A percentile compares a stretch with the other conserved stretches of the same genome.
phyloP scores from a whole-genome alignment of 208 protist species.

The Crithidia expoeki region DNA sequence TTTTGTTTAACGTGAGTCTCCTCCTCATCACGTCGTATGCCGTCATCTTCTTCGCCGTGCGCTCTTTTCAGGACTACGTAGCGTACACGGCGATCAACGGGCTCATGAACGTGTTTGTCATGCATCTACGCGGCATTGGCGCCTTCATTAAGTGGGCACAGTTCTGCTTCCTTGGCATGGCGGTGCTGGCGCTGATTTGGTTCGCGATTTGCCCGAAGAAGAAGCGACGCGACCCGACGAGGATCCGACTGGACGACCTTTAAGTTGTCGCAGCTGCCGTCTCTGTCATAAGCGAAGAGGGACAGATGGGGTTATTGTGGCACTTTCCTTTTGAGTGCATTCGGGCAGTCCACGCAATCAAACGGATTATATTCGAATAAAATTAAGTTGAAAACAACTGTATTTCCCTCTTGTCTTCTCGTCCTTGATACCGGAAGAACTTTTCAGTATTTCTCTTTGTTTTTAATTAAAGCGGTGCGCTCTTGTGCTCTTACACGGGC shows the following conservation, averaged over 20 bases:
- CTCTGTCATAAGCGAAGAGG: too few relatives aligned
- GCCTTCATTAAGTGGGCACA: constrained; percentile 73
- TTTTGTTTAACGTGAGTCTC: constrained; percentile 94
- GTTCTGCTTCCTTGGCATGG: constrained; percentile 68
- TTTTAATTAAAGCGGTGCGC: too few relatives aligned
- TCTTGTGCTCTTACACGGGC: too few relatives aligned
- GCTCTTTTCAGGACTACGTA: constrained; percentile 88
- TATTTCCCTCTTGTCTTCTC: too few relatives aligned
- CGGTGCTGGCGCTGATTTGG: constrained; percentile 60
- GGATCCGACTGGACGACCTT: constrained; percentile 45
- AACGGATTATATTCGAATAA: too few relatives aligned
- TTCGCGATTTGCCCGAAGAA: constrained; percentile 56
- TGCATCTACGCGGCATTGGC: constrained; percentile 68
- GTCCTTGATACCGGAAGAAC: too few relatives aligned
- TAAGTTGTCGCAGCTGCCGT: background rate
- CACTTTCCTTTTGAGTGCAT: background rate
- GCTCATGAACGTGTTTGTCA: constrained; percentile 81
- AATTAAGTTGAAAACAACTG: too few relatives aligned
- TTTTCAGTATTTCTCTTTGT: too few relatives aligned
- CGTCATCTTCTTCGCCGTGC: constrained; percentile 88
- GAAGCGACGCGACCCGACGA: constrained; percentile 47
- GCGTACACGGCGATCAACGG: constrained; percentile 70
- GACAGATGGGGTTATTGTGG: background rate
- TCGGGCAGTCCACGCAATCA: too few relatives aligned
- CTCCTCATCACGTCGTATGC: constrained; percentile 91